Percentiles rank a stretch among this genome's conserved stretches.
Conservation (phyloP, 305 asterid species). For the Caryopteris hybrid region DNA sequence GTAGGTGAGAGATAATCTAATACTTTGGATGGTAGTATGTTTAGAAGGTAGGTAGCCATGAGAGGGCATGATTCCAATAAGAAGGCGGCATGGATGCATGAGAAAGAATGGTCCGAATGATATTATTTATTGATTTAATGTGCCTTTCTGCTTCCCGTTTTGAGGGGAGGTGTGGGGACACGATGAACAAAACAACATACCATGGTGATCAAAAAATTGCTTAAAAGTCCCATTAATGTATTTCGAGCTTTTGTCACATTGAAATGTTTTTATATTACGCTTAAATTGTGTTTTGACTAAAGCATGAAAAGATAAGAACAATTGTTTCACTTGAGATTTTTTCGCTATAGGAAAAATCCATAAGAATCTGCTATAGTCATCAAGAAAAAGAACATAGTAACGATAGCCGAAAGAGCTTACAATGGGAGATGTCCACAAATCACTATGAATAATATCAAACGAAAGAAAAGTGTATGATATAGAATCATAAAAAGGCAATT, state of each 20-base stretch:
- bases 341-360: background rate
- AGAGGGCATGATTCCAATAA: background rate
- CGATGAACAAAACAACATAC: background rate
- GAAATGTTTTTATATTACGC: background rate
- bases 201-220: background rate
- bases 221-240: background rate
- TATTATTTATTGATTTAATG: background rate
- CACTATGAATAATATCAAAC: background rate
- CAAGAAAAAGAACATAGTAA: background rate
- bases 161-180: background rate
- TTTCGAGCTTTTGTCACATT: background rate
- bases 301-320: background rate
- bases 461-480: background rate
- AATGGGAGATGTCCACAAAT: no score
- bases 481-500: background rate
- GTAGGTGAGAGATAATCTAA: no score
- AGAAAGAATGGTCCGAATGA: no score
- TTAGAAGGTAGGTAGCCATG: background rate
- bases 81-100: no score
- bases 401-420: no score
- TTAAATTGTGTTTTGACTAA: background rate
- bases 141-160: background rate
- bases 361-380: background rate
- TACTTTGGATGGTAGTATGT: background rate
- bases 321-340: background rate